These are phyloP conservation scores for Tausonia pullulans DNA, from an alignment of 1,284 basidiomycete genomes.

Conservation along the genomic window DNA sequence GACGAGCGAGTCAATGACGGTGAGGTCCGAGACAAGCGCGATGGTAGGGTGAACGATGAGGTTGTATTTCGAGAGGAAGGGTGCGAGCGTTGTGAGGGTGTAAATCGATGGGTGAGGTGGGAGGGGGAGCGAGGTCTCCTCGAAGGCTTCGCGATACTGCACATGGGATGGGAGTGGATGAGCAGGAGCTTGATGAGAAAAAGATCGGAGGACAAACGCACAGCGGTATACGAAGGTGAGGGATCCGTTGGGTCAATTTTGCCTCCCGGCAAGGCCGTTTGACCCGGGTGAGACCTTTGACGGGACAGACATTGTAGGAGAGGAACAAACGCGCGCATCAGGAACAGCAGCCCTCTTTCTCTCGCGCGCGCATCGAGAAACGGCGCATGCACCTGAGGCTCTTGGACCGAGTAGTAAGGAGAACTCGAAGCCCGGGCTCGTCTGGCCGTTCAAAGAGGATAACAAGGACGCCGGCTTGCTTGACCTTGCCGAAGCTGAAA, in stretches of 20 bases:
- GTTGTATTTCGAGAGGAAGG: constrained; percentile 51
- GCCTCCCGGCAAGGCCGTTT: constrained; percentile 73
- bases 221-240: constrained; percentile 57
- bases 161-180: background rate
- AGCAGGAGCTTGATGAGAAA: background rate
- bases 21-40: constrained; percentile 51
- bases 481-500: constrained; percentile 28
- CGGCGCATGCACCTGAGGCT: constrained; percentile 40
- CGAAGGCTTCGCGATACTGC: constrained; percentile 66
- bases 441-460: constrained; percentile 58
- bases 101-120: constrained; percentile 45
- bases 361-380: too few species aligned
- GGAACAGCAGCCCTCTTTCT: background rate
- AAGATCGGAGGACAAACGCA: constrained; percentile 33
- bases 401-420: constrained; percentile 74
- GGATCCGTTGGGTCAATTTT: constrained; percentile 59
- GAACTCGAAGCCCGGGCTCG: constrained; percentile 47
- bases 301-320: constrained; percentile 24
- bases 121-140: constrained; percentile 63
- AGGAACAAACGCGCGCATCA: constrained; percentile 20
- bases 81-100: constrained; percentile 53
- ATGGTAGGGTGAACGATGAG: constrained; percentile 48
- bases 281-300: constrained; percentile 51
- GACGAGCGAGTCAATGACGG: constrained; percentile 43
- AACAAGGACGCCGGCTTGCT: constrained; percentile 59